Conservation (phyloP, 768 basidiomycete genomes). For the Podaxis mareebaensis region DNA sequence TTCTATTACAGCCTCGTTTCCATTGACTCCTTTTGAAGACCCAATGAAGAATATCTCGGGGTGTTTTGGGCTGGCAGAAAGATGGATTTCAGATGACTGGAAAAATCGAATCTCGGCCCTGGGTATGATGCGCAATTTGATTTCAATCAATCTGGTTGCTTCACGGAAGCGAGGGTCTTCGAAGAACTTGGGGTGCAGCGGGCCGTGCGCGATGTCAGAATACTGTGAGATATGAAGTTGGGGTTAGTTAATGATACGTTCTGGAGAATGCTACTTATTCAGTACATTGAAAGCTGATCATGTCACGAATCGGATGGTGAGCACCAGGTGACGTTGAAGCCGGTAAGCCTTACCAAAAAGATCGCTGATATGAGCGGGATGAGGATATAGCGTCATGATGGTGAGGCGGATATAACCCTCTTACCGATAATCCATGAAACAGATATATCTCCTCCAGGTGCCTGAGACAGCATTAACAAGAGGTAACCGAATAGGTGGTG, state of each 20-base stretch:
- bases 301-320: neutral
- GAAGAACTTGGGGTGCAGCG: conserved; percentile 49
- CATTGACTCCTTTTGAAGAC: conserved; percentile 40
- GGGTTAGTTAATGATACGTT: conserved; percentile 15
- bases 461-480: conserved; percentile 31
- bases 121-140: conserved; percentile 51
- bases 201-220: conserved; percentile 34
- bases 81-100: conserved; percentile 18
- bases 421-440: conserved; percentile 79
- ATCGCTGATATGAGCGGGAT: conserved; percentile 29
- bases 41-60: conserved; percentile 51
- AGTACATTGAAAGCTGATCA: conserved; percentile 48
- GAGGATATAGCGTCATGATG: neutral
- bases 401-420: neutral
- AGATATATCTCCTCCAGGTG: conserved; percentile 73
- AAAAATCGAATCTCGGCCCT: conserved; percentile 30
- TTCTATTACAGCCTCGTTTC: conserved; percentile 46
- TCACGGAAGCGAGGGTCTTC: conserved; percentile 59
- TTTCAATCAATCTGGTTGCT: conserved; percentile 62
- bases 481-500: neutral
- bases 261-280: conserved; percentile 14
- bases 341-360: conserved; percentile 38
- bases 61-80: conserved; percentile 26
- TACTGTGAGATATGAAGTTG: conserved; percentile 26
- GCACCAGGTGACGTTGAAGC: neutral